Percentiles rank a stretch among this genome's conserved stretches.
These are phyloP conservation scores for Gracilaria vermiculophylla DNA, from an alignment of 23 red algal species.

Conservation along the genomic window DNA sequence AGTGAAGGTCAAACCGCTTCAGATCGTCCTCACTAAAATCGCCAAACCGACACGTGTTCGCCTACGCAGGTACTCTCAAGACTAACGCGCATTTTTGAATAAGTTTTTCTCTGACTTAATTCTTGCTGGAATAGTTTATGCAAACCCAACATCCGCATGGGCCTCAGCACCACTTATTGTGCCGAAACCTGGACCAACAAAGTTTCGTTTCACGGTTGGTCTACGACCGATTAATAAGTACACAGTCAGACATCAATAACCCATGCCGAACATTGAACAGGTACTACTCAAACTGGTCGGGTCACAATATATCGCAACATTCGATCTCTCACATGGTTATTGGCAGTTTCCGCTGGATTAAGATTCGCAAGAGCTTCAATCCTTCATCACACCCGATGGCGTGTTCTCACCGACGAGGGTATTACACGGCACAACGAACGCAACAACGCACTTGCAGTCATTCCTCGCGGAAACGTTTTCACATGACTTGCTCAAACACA, in stretches of 20 bases:
- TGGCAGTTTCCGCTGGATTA: neutral
- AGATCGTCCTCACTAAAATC: neutral
- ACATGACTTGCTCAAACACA: neutral
- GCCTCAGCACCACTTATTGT: neutral
- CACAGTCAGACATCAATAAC: neutral
- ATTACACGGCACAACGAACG: slow-evolving; percentile 18
- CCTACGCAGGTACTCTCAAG: neutral
- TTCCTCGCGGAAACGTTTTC: neutral
- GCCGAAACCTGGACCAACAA: slow-evolving; percentile 7
- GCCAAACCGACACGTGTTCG: neutral
- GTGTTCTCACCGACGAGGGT: neutral
- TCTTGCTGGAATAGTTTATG: neutral
- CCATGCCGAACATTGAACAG: neutral
- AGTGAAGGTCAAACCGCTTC: neutral
- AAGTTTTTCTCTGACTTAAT: neutral
- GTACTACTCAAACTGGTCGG: neutral
- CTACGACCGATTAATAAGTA: neutral
- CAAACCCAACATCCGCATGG: slow-evolving; percentile 11
- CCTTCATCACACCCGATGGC: neutral
- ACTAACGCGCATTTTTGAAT: neutral
- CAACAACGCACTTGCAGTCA: neutral
- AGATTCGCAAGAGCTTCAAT: slow-evolving; percentile 4
- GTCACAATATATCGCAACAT: neutral
- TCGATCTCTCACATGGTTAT: slow-evolving; percentile 2
- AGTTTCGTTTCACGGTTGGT: neutral